These are phyloP conservation scores for Septoria petroselini DNA, from an alignment of 2,329 filamentous ascomycete genomes.

Conservation along the genomic window DNA sequence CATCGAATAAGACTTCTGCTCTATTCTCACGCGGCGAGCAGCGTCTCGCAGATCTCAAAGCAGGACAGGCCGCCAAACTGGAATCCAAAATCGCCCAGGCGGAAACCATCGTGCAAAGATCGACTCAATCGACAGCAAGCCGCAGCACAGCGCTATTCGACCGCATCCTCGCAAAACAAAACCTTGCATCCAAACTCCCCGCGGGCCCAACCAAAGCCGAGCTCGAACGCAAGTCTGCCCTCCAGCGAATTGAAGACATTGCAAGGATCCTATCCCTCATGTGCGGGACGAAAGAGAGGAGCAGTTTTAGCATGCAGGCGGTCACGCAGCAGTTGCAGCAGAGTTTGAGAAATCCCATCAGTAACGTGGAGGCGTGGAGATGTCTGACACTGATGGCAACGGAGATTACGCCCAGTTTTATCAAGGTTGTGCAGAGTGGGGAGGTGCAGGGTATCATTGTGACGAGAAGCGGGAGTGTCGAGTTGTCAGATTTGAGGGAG, in stretches of 20 bases:
- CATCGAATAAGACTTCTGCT: slow-evolving; percentile 52
- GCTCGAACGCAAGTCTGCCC: slow-evolving; percentile 46
- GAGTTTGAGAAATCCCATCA: slow-evolving; percentile 47
- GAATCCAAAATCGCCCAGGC: slow-evolving; percentile 12
- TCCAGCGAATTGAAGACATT: slow-evolving; percentile 49
- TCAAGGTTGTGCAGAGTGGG: slow-evolving; percentile 41
- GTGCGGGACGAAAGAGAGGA: slow-evolving; percentile 38
- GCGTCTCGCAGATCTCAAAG: slow-evolving; percentile 67
- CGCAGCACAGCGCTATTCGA: slow-evolving; percentile 49
- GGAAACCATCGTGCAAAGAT: slow-evolving; percentile 30
- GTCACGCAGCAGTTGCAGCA: slow-evolving; percentile 46
- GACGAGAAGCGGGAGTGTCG: slow-evolving; percentile 32
- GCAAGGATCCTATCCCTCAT: slow-evolving; percentile 45
- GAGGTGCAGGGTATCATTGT: slow-evolving; percentile 46
- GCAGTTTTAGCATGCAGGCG: slow-evolving; percentile 45
- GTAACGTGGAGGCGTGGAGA: slow-evolving; percentile 44
- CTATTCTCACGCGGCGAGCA: slow-evolving; percentile 64
- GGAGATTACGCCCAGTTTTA: slow-evolving; percentile 46
- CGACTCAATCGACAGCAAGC: slow-evolving; percentile 37
- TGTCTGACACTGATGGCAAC: slow-evolving; percentile 44
- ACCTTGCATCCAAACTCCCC: slow-evolving; percentile 28
- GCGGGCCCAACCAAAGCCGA: slow-evolving; percentile 43
- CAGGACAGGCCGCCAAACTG: slow-evolving; percentile 35
- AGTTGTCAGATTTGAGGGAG: slow-evolving; percentile 29
- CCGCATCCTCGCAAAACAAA: slow-evolving; percentile 52